phyloP scores from a whole-genome alignment of 805 yeast species.

The Hanseniaspora clermontiae region DNA sequence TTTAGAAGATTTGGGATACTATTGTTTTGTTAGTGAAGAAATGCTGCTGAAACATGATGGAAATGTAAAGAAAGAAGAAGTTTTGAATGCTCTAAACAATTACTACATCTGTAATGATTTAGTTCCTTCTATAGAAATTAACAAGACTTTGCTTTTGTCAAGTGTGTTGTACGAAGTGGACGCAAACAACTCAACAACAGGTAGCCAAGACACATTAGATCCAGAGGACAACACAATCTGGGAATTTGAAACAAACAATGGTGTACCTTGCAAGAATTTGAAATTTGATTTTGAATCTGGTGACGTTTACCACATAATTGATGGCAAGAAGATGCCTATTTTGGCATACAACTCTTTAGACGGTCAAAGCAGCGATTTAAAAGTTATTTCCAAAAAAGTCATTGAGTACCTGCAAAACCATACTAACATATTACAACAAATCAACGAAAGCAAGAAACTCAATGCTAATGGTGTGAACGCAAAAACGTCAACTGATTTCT shows the following conservation, averaged over 20 bases:
- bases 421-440: slow-evolving; percentile 7
- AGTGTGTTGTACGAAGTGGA: slow-evolving; percentile 16
- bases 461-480: slow-evolving; percentile 17
- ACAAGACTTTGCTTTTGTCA: slow-evolving; percentile 21
- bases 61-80: slow-evolving; percentile 31
- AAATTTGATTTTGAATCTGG: slow-evolving; percentile 6
- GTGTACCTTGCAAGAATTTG: slow-evolving; percentile 21
- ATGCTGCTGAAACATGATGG: slow-evolving; percentile 18
- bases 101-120: slow-evolving; percentile 42
- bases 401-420: slow-evolving; percentile 14
- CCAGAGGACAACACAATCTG: slow-evolving; percentile 1
- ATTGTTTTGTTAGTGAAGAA: slow-evolving; percentile 58
- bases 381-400: slow-evolving; percentile 13
- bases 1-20: slow-evolving; percentile 56
- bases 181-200: neutral
- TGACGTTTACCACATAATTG: neutral
- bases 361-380: slow-evolving; percentile 18
- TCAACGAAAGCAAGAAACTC: slow-evolving; percentile 14
- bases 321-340: neutral
- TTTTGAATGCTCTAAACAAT: slow-evolving; percentile 35
- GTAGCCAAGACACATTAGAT: neutral
- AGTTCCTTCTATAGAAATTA: slow-evolving; percentile 24
- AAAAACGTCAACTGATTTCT: neutral
- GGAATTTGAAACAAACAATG: slow-evolving; percentile 14
- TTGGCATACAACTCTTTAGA: neutral